These are phyloP conservation scores for Cucurbita maxima DNA, from an alignment of 306 rosid species.

Conservation along the genomic window DNA sequence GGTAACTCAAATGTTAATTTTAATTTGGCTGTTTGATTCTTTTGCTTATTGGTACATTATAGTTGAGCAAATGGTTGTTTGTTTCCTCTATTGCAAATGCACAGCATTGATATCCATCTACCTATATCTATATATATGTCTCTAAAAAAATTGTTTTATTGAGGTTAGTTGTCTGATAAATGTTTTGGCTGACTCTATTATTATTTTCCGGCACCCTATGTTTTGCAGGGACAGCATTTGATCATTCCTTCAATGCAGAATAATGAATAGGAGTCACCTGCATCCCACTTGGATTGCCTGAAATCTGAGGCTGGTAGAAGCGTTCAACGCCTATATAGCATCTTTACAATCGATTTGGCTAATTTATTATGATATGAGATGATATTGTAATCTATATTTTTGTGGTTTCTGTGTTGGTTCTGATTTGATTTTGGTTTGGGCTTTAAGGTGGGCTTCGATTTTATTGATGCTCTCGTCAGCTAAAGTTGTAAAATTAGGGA, in stretches of 20 bases:
- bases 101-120: neutral
- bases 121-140: neutral
- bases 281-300: conserved; percentile 9
- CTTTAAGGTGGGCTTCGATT: conserved; percentile 7
- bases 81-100: neutral
- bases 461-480: conserved; percentile 10
- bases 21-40: neutral
- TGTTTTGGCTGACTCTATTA: neutral
- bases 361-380: conserved; percentile 7
- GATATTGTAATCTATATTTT: conserved; percentile 2
- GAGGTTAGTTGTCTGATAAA: neutral
- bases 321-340: conserved; percentile 15
- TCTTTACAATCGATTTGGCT: conserved; percentile 15
- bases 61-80: neutral
- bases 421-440: conserved; percentile 8
- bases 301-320: conserved; percentile 16
- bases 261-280: conserved; percentile 17
- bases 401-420: conserved; percentile 14
- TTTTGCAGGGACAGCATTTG: conserved; percentile 28
- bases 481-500: conserved; percentile 20
- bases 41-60: neutral
- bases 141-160: neutral
- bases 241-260: conserved; percentile 26
- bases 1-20: neutral
- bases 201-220: neutral